Base-by-base conservation (phyloP, 2,329 filamentous ascomycete genomes). In the Penicillium sp. region DNA sequence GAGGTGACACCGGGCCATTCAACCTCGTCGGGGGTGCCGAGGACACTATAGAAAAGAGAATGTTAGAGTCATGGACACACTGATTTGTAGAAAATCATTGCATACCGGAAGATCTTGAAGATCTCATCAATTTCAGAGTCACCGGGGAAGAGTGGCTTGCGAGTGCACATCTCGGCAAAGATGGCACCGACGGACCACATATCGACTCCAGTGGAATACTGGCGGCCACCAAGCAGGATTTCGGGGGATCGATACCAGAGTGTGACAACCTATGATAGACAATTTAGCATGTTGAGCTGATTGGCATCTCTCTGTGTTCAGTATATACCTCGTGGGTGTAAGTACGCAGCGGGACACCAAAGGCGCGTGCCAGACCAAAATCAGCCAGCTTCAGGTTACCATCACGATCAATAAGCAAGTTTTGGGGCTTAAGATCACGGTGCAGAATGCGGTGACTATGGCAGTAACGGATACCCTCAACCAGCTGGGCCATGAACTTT, bases 171-270 rank as follows among this genome's bases (percentile, higher is more conserved):
- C 79, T 97, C 93, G 10, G 93, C 93, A 77, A 97, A 96, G 78
- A 97, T 97, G 78, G 92, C 95, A 65, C 93, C 93, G 54, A 93
- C 89, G 35, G 91, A 95, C 93, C 93, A 97, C 91, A 97, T 97
- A 74, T 97, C 93, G 45, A 97, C 92, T 60, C 93, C 93, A 15
- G 93, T 97, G 15, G 91, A 95, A 81, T 97, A 97, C 77, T 96
- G 92, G 56, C 93, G 89, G 60, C 93, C 92, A 75, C 93, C 93
- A 1, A 97, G 87, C 22, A 97, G 85, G 78, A 97, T 96, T 78
- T 97, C 93, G 0, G 93, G 93, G 9, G 92, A 86, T 65, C 93
- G 90, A 77, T 97, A 97, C 93, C 93, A 97, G 61, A 97, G 84
- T 1, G 93, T 97, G 62, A 97, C 93, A 63, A 97, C 92, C 85